phyloP scores from a whole-genome alignment of 768 basidiomycete species.

The Holtermanniella nyarrowii region DNA sequence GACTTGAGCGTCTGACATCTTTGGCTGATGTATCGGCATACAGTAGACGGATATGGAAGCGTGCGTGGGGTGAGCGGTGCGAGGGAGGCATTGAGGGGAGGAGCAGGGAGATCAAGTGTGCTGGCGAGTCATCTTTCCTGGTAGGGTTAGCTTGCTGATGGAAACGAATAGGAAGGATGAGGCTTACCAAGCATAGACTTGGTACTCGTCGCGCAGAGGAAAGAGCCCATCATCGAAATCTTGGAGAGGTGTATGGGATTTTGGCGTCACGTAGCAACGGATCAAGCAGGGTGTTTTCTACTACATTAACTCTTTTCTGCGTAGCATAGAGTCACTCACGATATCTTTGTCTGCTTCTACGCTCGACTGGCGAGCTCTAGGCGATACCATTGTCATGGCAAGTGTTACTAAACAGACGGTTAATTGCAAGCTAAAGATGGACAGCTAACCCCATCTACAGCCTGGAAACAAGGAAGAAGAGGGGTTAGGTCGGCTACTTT shows the following conservation, averaged over 20 bases:
- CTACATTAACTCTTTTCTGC: too few relatives aligned
- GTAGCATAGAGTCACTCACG: not conserved
- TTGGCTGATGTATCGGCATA: constrained; percentile 19
- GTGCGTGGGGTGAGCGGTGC: constrained; percentile 29
- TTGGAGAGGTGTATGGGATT: constrained; percentile 23
- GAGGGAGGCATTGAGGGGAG: constrained; percentile 25
- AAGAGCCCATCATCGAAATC: constrained; percentile 33
- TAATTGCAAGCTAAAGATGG: too few relatives aligned
- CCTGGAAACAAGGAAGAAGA: too few relatives aligned
- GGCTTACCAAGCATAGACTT: constrained; percentile 30
- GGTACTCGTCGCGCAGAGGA: constrained; percentile 29
- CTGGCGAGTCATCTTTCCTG: constrained; percentile 32
- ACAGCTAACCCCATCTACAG: too few relatives aligned
- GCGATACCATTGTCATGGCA: not conserved
- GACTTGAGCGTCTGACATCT: constrained; percentile 13
- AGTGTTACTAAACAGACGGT: too few relatives aligned
- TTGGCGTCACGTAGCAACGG: constrained; percentile 26
- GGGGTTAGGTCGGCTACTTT: not conserved
- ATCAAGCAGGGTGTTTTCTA: constrained; percentile 29
- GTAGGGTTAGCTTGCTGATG: too few relatives aligned
- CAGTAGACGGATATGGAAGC: constrained; percentile 31
- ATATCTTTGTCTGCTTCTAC: not conserved
- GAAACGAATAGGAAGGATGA: not conserved
- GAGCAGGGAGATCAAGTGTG: constrained; percentile 27
- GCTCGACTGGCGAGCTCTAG: not conserved